Conservation (phyloP, 331 rosid genomes). For the Malus hybrid region DNA sequence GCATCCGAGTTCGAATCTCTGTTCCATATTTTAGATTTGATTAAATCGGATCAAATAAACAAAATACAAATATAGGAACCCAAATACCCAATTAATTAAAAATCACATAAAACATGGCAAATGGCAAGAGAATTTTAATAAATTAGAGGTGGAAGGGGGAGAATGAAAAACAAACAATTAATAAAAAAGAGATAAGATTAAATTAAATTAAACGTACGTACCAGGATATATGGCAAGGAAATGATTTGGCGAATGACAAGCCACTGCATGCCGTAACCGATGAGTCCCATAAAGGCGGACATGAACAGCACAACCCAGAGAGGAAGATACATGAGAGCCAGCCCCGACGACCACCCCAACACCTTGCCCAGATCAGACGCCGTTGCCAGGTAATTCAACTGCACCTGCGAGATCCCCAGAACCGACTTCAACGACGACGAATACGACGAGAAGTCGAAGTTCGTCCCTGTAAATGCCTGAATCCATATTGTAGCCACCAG, state of each 20-base stretch:
- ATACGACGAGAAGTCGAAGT: constrained; percentile 82
- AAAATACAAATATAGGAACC: no score
- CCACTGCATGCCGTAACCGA: constrained; percentile 87
- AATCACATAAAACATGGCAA: background rate
- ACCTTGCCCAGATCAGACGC: constrained; percentile 83
- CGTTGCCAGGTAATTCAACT: constrained; percentile 76
- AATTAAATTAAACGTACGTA: background rate
- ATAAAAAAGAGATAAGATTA: background rate
- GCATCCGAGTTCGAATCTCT: background rate
- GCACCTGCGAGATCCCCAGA: constrained; percentile 72
- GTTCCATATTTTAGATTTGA: background rate
- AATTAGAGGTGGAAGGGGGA: background rate
- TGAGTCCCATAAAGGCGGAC: constrained; percentile 59
- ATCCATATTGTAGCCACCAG: constrained; percentile 84
- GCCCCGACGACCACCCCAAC: constrained; percentile 90
- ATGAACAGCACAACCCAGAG: constrained; percentile 59
- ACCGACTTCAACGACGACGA: constrained; percentile 61
- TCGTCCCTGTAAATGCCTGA: constrained; percentile 93
- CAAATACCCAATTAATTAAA: background rate
- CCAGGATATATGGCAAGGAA: constrained; percentile 73
- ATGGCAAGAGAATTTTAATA: background rate
- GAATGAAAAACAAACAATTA: background rate
- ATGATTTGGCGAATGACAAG: constrained; percentile 52
- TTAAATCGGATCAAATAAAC: background rate
- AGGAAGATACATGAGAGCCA: constrained; percentile 65